Conservation (phyloP, 2,329 filamentous ascomycete genomes). For the Whalleya microplaca region DNA sequence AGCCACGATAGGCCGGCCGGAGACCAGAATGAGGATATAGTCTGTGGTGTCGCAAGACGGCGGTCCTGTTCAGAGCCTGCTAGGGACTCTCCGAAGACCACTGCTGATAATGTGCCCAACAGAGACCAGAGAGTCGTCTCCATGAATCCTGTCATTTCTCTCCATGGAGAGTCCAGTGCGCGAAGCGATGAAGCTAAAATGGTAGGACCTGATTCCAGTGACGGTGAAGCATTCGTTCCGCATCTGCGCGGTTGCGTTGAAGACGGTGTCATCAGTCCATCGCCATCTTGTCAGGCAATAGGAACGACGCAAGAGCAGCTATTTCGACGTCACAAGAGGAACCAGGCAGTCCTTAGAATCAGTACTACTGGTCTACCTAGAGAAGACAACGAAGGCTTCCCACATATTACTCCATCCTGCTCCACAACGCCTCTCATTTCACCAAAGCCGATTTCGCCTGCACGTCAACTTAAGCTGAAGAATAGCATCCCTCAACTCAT, state of each 20-base stretch:
- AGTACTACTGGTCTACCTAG: conserved; percentile 31
- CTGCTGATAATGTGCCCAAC: conserved; percentile 1
- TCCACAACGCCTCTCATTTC: conserved; percentile 44
- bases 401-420: conserved; percentile 34
- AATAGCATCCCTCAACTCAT: conserved; percentile 56
- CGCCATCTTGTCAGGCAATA: neutral
- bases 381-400: conserved; percentile 31
- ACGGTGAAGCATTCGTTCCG: neutral
- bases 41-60: neutral
- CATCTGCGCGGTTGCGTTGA: neutral
- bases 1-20: neutral
- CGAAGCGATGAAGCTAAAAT: neutral
- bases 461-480: conserved; percentile 48
- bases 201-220: neutral
- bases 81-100: neutral
- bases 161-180: neutral
- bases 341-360: conserved; percentile 32
- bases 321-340: conserved; percentile 33
- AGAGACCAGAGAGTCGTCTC: conserved; percentile 1
- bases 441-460: conserved; percentile 54
- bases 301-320: conserved; percentile 6
- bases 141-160: conserved; percentile 4
- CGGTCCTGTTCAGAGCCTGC: conserved; percentile 25
- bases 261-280: conserved; percentile 2
- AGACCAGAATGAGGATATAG: neutral